phyloP scores from a whole-genome alignment of 2,329 filamentous ascomycete genomes.

The Botryotinia convoluta region DNA sequence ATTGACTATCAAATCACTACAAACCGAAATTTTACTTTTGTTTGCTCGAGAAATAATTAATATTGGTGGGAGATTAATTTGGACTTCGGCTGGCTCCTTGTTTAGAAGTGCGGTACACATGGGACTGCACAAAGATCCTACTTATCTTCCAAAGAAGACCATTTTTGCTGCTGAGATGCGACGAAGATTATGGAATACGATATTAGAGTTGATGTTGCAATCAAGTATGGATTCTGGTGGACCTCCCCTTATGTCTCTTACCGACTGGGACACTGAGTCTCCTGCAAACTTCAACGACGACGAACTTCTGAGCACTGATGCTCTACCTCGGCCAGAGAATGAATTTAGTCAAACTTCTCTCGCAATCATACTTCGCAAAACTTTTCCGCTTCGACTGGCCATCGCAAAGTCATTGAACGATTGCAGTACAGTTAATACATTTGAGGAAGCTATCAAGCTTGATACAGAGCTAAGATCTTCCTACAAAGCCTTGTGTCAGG shows the following conservation, averaged over 20 bases:
- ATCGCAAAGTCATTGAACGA: constrained; percentile 47
- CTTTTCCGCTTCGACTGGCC: constrained; percentile 45
- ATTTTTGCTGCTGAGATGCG: constrained; percentile 47
- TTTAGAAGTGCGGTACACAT: constrained; percentile 49
- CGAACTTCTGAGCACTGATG: constrained; percentile 41
- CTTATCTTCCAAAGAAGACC: constrained; percentile 39
- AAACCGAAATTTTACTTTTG: constrained; percentile 46
- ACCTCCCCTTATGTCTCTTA: constrained; percentile 42
- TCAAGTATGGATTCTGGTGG: constrained; percentile 48
- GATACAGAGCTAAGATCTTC: constrained; percentile 1
- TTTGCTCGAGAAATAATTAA: constrained; percentile 43
- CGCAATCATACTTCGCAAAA: constrained; percentile 44
- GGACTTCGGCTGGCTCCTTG: constrained; percentile 47
- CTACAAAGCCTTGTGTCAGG: neutral
- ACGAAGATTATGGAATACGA: constrained; percentile 52
- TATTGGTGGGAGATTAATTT: constrained; percentile 47
- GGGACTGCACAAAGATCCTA: constrained; percentile 51
- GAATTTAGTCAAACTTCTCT: constrained; percentile 45
- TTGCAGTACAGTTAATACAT: constrained; percentile 41
- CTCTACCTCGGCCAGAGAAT: constrained; percentile 38
- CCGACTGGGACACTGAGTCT: constrained; percentile 49
- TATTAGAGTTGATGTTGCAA: constrained; percentile 48
- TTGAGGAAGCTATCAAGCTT: constrained; percentile 46
- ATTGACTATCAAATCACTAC: constrained; percentile 50
- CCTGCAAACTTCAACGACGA: constrained; percentile 52